Evolutionary conservation across 2,329 filamentous ascomycete species (phyloP).

Genomic region (Alternaria incomplexa): DNA sequence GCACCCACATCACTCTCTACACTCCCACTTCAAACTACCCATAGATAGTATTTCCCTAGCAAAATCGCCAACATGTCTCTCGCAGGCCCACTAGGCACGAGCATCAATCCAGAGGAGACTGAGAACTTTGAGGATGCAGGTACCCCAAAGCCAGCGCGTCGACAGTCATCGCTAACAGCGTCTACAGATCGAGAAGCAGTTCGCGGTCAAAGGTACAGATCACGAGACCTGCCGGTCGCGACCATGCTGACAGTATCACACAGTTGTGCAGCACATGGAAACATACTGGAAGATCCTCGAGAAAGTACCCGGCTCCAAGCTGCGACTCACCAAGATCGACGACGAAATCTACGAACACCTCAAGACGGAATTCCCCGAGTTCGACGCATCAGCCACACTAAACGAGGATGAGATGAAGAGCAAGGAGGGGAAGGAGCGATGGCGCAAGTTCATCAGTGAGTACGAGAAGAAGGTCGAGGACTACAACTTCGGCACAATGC

Average conservation of each 20-base stretch:
- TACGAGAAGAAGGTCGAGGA: conserved; percentile 97
- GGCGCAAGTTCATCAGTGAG: conserved; percentile 90
- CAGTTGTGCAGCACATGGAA: conserved; percentile 90
- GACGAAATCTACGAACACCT: conserved; percentile 94
- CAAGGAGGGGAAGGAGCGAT: conserved; percentile 90
- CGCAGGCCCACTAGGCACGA: conserved; percentile 29
- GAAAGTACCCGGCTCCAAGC: conserved; percentile 82
- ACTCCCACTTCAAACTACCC: background rate
- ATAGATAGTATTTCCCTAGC: background rate
- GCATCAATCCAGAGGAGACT: conserved; percentile 61
- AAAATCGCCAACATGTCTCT: conserved; percentile 43
- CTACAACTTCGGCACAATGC: conserved; percentile 96
- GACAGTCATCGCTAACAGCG: conserved; percentile 29
- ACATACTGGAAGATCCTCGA: conserved; percentile 98
- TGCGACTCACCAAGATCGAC: conserved; percentile 92
- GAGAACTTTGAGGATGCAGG: conserved; percentile 74
- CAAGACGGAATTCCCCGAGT: conserved; percentile 86
- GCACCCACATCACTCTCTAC: background rate
- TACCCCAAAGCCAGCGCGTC: conserved; percentile 12
- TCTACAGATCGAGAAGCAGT: conserved; percentile 93
- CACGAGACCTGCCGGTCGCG: background rate
- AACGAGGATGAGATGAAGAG: conserved; percentile 98
- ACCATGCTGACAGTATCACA: conserved; percentile 22
- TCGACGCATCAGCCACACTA: conserved; percentile 80
- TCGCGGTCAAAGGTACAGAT: conserved; percentile 84